Conservation (phyloP, 441 rosid genomes). For the Biscutella laevigata region DNA sequence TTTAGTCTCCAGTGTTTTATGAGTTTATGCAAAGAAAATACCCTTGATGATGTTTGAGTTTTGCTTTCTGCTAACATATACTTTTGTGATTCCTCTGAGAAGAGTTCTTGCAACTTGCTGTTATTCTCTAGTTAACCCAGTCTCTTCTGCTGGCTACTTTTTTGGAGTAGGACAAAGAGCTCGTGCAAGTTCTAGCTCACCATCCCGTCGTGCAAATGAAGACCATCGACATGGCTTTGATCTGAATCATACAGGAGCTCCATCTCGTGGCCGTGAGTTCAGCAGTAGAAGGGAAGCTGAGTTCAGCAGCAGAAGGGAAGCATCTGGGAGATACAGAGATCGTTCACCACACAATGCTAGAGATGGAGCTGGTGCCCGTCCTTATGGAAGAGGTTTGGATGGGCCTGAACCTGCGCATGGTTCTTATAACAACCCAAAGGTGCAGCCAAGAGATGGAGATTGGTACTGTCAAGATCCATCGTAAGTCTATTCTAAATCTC, state of each 20-base stretch:
- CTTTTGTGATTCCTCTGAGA: conserved; percentile 10
- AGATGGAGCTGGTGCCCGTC: conserved; percentile 62
- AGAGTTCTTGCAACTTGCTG: conserved; percentile 19
- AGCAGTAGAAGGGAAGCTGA: too few species aligned
- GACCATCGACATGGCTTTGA: conserved; percentile 47
- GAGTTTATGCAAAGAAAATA: neutral
- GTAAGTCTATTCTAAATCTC: conserved; percentile 34
- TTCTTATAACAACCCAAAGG: conserved; percentile 52
- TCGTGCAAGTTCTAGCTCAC: conserved; percentile 72
- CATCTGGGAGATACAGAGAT: conserved; percentile 55
- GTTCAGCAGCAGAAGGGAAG: conserved; percentile 45
- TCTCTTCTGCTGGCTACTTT: conserved; percentile 18
- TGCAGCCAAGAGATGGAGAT: conserved; percentile 88
- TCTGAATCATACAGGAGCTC: conserved; percentile 49
- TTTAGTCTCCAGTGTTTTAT: conserved; percentile 10
- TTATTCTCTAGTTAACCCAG: conserved; percentile 4
- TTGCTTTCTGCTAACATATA: conserved; percentile 2
- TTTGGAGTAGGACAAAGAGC: conserved; percentile 60
- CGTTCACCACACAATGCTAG: conserved; percentile 53
- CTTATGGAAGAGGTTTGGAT: conserved; percentile 51
- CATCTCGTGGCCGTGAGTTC: conserved; percentile 41
- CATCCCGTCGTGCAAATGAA: conserved; percentile 45
- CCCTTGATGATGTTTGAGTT: neutral
- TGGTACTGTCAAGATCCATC: conserved; percentile 65
- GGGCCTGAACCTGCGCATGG: conserved; percentile 56